phyloP scores from a whole-genome alignment of 345 rosid genomes.

The Gossypium thurberi region DNA sequence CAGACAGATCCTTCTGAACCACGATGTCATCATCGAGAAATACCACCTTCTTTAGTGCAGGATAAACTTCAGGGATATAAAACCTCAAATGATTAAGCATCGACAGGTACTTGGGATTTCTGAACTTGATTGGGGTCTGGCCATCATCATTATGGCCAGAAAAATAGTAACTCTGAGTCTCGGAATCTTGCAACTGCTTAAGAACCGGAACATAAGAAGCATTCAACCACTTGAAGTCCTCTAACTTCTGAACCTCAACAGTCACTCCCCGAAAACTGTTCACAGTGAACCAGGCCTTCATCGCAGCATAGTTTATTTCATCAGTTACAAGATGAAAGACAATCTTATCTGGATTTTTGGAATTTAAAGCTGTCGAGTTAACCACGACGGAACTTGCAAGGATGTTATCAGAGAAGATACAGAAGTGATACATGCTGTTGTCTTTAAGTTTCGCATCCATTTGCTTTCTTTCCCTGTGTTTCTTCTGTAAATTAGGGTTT shows the following conservation, averaged over 20 bases:
- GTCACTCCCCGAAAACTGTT: conserved; percentile 64
- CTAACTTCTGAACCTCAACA: conserved; percentile 81
- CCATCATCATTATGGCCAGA: conserved; percentile 65
- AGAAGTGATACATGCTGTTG: conserved; percentile 62
- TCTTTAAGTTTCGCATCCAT: conserved; percentile 47
- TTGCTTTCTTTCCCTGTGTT: conserved; percentile 31
- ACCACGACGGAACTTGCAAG: conserved; percentile 90
- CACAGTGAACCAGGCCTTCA: conserved; percentile 82
- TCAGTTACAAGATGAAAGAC: conserved; percentile 88
- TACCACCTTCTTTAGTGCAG: conserved; percentile 67
- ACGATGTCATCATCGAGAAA: conserved; percentile 91
- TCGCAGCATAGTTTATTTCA: conserved; percentile 74
- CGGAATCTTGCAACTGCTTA: conserved; percentile 91
- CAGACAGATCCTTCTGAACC: conserved; percentile 65
- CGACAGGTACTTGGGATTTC: conserved; percentile 86
- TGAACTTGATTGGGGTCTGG: conserved; percentile 79
- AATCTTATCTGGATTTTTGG: conserved; percentile 49
- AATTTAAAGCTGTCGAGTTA: conserved; percentile 69
- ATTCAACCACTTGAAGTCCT: conserved; percentile 85
- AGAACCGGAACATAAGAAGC: conserved; percentile 92
- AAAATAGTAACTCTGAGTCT: conserved; percentile 83
- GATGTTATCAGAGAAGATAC: conserved; percentile 85
- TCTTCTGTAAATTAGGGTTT: conserved; percentile 39
- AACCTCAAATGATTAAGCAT: conserved; percentile 91
- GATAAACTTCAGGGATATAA: conserved; percentile 87